Percentiles rank a stretch among this genome's conserved stretches.
These are phyloP conservation scores for Panicum hallii DNA, from an alignment of 202 grass and related monocot species.

Conservation along the genomic window DNA sequence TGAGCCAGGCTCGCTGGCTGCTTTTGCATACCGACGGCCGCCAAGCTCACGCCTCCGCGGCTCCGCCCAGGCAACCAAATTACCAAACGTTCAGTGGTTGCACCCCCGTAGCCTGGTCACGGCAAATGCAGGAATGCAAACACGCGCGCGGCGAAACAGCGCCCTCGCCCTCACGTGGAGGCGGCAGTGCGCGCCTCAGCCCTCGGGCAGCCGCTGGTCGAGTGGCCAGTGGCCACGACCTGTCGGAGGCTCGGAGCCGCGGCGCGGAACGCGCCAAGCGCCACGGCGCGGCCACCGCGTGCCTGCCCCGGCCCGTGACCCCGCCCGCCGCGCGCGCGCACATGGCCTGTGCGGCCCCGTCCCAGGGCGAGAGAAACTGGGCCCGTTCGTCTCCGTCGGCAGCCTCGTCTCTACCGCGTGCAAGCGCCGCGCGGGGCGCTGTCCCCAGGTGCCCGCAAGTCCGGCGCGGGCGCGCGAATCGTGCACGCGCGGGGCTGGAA, in stretches of 20 bases:
- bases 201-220: neutral
- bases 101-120: too few species aligned
- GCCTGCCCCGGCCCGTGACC: slow-evolving; percentile 16
- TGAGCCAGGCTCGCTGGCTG: too few species aligned
- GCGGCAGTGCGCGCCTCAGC: too few species aligned
- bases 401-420: neutral
- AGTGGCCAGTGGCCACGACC: neutral
- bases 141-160: too few species aligned
- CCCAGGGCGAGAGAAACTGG: neutral
- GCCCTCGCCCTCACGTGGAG: too few species aligned
- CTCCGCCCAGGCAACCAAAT: too few species aligned
- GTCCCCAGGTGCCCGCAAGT: slow-evolving; percentile 12
- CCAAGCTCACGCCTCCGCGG: too few species aligned
- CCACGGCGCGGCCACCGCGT: neutral
- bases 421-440: slow-evolving; percentile 12
- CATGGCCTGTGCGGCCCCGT: neutral
- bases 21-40: too few species aligned
- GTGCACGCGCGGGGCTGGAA: neutral
- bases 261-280: slow-evolving; percentile 13
- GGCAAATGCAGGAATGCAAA: too few species aligned
- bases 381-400: neutral
- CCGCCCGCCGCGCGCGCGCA: slow-evolving; percentile 16
- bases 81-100: too few species aligned
- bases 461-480: neutral
- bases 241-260: slow-evolving; percentile 15